A percentile compares a stretch with the other conserved stretches of the same genome.
Evolutionary conservation across 805 yeast species (phyloP).

Genomic region (Ogataea ganodermae): DNA sequence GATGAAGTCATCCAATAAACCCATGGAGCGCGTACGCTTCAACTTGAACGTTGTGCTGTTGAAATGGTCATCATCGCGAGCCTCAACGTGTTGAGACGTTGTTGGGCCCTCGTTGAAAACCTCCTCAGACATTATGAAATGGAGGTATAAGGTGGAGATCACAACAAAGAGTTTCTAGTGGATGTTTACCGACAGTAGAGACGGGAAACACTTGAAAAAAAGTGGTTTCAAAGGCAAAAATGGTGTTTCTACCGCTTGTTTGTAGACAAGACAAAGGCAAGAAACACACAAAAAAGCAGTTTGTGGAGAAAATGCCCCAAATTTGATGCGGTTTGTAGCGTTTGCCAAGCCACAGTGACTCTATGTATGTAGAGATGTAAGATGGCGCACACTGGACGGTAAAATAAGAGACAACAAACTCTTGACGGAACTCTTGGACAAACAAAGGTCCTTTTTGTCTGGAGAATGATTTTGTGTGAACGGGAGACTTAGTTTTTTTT

Average conservation of each 20-base stretch:
- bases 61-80: conserved; percentile 70
- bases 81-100: conserved; percentile 67
- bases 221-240: background rate
- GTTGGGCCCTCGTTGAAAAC: conserved; percentile 61
- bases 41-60: conserved; percentile 68
- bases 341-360: background rate
- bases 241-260: background rate
- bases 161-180: no score
- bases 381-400: background rate
- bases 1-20: conserved; percentile 67
- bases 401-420: background rate
- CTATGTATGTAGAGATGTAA: background rate
- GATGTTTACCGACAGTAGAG: no score
- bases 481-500: conserved; percentile 6
- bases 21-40: conserved; percentile 82
- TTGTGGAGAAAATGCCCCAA: background rate
- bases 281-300: background rate
- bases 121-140: conserved; percentile 29
- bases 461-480: background rate
- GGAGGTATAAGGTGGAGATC: background rate
- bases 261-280: background rate
- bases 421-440: background rate
- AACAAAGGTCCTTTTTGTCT: background rate
- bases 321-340: background rate
- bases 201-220: background rate